Conservation (phyloP, 2,329 filamentous ascomycete genomes). For the Xylaria sp. region DNA sequence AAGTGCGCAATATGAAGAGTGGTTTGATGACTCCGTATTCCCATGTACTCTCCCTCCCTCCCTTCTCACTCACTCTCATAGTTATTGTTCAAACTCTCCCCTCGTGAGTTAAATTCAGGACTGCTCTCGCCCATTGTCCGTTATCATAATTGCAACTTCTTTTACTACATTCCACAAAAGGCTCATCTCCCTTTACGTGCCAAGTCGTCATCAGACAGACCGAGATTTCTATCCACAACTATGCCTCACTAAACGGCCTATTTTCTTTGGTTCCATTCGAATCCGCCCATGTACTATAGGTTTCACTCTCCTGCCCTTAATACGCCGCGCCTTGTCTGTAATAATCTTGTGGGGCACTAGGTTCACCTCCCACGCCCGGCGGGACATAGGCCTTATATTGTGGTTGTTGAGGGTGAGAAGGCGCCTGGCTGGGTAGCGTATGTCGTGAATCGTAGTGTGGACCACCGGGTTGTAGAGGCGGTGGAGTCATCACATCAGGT, state of each 20-base stretch:
- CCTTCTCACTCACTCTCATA: neutral
- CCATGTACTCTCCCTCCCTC: neutral
- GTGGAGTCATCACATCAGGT: slow-evolving; percentile 53
- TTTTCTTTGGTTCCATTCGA: neutral
- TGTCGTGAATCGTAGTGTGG: slow-evolving; percentile 61
- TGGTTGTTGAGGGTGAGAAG: slow-evolving; percentile 46
- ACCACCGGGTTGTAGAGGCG: slow-evolving; percentile 58
- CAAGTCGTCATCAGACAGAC: neutral
- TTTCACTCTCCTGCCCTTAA: slow-evolving; percentile 23
- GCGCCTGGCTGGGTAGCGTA: slow-evolving; percentile 59
- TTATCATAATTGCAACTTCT: neutral
- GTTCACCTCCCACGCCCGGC: slow-evolving; percentile 53
- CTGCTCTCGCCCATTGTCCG: neutral
- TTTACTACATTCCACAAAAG: neutral
- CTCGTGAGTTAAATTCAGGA: neutral
- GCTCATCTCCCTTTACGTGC: neutral
- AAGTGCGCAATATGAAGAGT: neutral
- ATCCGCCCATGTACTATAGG: neutral
- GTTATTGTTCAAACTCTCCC: neutral
- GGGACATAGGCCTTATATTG: slow-evolving; percentile 72
- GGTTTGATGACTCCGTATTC: neutral
- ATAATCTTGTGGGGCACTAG: slow-evolving; percentile 65
- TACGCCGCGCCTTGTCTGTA: slow-evolving; percentile 59
- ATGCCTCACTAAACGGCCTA: neutral
- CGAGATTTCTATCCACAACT: slow-evolving; percentile 9